Evolutionary conservation across 352 stramenopile species (phyloP).

Genomic region (Phytophthora boehmeriae): DNA sequence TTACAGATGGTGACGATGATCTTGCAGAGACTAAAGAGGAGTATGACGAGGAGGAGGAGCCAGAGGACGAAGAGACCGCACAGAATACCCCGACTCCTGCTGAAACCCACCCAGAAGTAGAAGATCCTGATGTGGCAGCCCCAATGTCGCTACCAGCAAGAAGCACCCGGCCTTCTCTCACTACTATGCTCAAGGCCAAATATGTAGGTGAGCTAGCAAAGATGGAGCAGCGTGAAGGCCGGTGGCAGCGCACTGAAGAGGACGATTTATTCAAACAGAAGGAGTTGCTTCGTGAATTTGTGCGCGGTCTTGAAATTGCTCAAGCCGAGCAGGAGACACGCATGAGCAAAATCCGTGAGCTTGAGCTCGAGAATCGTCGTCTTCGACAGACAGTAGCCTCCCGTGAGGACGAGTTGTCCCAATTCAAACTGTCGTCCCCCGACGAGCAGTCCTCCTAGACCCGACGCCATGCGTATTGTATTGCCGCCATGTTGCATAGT

Average conservation of each 20-base stretch:
- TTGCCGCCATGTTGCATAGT: conserved; percentile 5
- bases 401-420: conserved; percentile 44
- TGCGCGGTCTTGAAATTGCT: conserved; percentile 73
- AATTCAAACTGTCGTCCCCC: conserved; percentile 20
- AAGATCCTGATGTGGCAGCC: conserved; percentile 13
- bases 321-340: conserved; percentile 75
- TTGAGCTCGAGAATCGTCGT: conserved; percentile 69
- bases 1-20: conserved; percentile 47
- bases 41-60: conserved; percentile 46
- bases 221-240: conserved; percentile 45
- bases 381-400: conserved; percentile 53
- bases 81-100: conserved; percentile 10
- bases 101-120: conserved; percentile 11
- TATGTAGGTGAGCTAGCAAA: conserved; percentile 56
- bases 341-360: conserved; percentile 73
- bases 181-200: conserved; percentile 66
- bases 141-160: conserved; percentile 14
- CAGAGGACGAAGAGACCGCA: conserved; percentile 42
- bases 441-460: conserved; percentile 23
- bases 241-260: conserved; percentile 43
- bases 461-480: conserved; percentile 6
- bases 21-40: conserved; percentile 38
- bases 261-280: conserved; percentile 42
- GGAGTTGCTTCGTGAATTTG: conserved; percentile 72
- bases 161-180: conserved; percentile 47